Base-by-base conservation (phyloP, 2,329 filamentous ascomycete species). In the Venturiaceae sp. region DNA sequence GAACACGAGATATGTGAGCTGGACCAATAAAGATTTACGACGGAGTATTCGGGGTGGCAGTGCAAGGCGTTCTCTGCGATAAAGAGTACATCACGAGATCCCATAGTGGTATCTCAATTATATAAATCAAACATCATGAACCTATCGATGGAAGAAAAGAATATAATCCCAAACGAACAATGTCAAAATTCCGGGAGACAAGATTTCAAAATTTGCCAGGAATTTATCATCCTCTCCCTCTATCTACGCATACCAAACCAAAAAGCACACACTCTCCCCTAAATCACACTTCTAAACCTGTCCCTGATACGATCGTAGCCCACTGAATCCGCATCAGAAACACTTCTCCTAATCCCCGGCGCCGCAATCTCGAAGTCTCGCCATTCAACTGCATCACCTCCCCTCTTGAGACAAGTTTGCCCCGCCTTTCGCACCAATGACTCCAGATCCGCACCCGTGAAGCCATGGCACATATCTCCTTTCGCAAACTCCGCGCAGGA, bases 361-460 rank as follows among this genome's bases (percentile, higher is more conserved):
- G 70, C 69, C 1, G 77, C 78, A 14, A 66, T 64, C 52, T 72
- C 64, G 57, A 81, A 77, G 62, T 81, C 78, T 41, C 75, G 67
- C 52, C 76, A 64, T 47, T 75, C 75, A 6, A 84, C 77, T 11
- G 66, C 66, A 62, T 74, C 75, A 19, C 63, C 63, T 8, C 73
- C 68, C 14, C 79, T 68, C 62, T 75, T 74, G 41, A 84, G 75
- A 33, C 83, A 81, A 52, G 75, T 73, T 66, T 82, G 79, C 30
- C 80, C 83, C 9, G 84, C 84, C 63, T 81, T 79, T 13, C 81
- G 72, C 16, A 86, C 65, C 63, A 87, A 66, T 58, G 78, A 79
- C 14, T 79, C 80, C 55, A 87, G 66, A 73, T 87, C 84, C 0
- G 84, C 84, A 63, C 84, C 84, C 57, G 87, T 92, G 71, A 92